Evolutionary conservation across 306 rosid genomes (phyloP), one percentile per base, ranked within the genome.

Genomic region (Sindora glabra): DNA sequence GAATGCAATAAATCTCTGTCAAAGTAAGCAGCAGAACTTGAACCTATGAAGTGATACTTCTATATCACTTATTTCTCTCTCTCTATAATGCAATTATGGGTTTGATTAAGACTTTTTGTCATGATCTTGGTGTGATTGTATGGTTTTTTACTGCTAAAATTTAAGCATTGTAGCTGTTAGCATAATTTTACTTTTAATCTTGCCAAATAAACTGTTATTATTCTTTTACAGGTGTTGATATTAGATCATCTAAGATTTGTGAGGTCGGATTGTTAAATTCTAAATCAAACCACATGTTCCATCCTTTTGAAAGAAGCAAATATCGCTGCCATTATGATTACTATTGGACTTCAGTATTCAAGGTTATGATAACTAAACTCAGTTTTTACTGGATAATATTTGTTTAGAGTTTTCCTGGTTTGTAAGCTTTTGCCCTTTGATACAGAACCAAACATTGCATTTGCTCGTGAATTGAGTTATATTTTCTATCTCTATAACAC

Each of bases 291-390:
- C 68, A 83, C 7, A 77, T 81, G 42, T 83, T 82, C 62, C 80
- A 80, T 69, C 95, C 91, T 37, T 72, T 79, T 42, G 86, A 81
- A 57, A 76, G 83, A 64, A 87, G 84, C 74, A 88, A 83, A 50
- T 86, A 71, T 69, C 83, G 90, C 40, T 88, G 96, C 40, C 95
- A 86, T 22, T 86, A 83, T 74, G 98, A 88, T 62, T 92, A 92
- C 77, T 92, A 88, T 53, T 92, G 98, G 98, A 88, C 96, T 38
- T 92, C 98, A 2, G 70, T 92, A 46, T 91, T 88, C 77, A 72
- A 88, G 98, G 98, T 90, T 63, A 52, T 18, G 16, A 12, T 41
- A 24, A 59, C 25, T 50, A 6, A 4, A 48, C 19, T 21, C 45
- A 24, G 30, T 54, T 17, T 41, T 29, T 36, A 34, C 56, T 18